These are phyloP conservation scores for Talaromyces pinophilus DNA, from an alignment of 2,329 filamentous ascomycete genomes.

Conservation along the genomic window DNA sequence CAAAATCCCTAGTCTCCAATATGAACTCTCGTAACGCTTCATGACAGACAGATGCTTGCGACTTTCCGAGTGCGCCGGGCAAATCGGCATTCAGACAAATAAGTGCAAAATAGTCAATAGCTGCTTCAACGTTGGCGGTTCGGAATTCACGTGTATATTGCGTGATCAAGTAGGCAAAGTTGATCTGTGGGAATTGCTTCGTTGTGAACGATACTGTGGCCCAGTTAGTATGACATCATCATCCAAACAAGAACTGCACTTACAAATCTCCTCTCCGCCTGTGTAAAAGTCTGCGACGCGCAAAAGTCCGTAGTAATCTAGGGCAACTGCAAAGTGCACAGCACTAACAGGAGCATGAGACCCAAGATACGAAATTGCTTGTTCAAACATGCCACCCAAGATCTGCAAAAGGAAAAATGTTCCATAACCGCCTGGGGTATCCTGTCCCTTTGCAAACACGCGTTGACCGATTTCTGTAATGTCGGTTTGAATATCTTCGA, in stretches of 20 bases:
- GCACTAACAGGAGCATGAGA: conserved; percentile 89
- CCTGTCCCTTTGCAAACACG: conserved; percentile 81
- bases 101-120: conserved; percentile 87
- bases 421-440: conserved; percentile 76
- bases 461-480: conserved; percentile 86
- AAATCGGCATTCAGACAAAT: conserved; percentile 91
- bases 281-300: conserved; percentile 79
- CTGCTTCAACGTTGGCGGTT: conserved; percentile 81
- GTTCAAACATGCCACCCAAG: conserved; percentile 88
- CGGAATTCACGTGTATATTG: conserved; percentile 97
- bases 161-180: conserved; percentile 89
- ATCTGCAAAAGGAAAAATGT: conserved; percentile 94
- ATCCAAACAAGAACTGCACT: conserved; percentile 36
- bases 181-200: conserved; percentile 70
- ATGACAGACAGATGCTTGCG: conserved; percentile 81
- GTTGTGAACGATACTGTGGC: conserved; percentile 55
- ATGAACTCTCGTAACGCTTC: conserved; percentile 91
- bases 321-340: conserved; percentile 87
- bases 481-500: conserved; percentile 72
- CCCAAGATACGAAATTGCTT: conserved; percentile 88
- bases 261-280: conserved; percentile 67
- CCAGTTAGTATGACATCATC: not conserved
- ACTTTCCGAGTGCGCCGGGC: conserved; percentile 69
- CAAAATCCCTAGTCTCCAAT: conserved; percentile 95
- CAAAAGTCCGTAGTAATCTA: conserved; percentile 86